A percentile compares a stretch with the other conserved stretches of the same genome.
These are phyloP conservation scores for Diaporthe batatas DNA, from an alignment of 2,329 filamentous ascomycete genomes.

Conservation along the genomic window DNA sequence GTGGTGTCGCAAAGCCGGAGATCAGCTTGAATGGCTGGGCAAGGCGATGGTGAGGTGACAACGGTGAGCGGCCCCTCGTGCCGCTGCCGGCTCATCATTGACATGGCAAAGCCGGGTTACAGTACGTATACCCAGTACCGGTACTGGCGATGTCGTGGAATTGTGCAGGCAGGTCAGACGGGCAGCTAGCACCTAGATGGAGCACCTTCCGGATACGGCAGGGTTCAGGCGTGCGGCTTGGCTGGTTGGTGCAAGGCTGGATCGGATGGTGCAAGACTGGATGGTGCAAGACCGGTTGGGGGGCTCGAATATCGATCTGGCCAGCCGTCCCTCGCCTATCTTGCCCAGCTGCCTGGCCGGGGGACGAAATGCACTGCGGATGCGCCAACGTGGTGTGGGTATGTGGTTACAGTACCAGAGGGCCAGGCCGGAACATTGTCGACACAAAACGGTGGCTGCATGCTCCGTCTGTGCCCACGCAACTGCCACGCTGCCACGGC, in stretches of 20 bases:
- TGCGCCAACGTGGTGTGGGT: not conserved
- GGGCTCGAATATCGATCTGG: slow-evolving; percentile 32
- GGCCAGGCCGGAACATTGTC: not conserved
- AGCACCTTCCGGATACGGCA: slow-evolving; percentile 30
- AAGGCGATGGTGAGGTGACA: slow-evolving; percentile 6
- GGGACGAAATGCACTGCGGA: not conserved
- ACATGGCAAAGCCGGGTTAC: slow-evolving; percentile 5
- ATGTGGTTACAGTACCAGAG: not conserved
- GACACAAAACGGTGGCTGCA: slow-evolving; percentile 22
- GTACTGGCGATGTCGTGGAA: slow-evolving; percentile 1
- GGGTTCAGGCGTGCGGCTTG: not conserved
- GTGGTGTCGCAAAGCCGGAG: slow-evolving; percentile 1
- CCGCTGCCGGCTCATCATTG: slow-evolving; percentile 8
- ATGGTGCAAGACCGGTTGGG: slow-evolving; percentile 13
- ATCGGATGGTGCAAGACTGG: not conserved
- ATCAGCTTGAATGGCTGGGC: slow-evolving; percentile 4
- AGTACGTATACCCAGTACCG: not conserved
- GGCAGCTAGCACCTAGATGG: slow-evolving; percentile 24
- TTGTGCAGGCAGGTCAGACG: slow-evolving; percentile 7
- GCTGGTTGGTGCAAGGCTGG: not conserved
- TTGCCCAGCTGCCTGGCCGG: slow-evolving; percentile 19
- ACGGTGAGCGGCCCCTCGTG: slow-evolving; percentile 14
- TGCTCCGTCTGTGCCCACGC: not conserved
- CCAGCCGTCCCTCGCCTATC: slow-evolving; percentile 23
- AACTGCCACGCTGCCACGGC: no score